Base-by-base conservation (phyloP, 2,329 filamentous ascomycete species). In the Clonostachys chloroleuca region DNA sequence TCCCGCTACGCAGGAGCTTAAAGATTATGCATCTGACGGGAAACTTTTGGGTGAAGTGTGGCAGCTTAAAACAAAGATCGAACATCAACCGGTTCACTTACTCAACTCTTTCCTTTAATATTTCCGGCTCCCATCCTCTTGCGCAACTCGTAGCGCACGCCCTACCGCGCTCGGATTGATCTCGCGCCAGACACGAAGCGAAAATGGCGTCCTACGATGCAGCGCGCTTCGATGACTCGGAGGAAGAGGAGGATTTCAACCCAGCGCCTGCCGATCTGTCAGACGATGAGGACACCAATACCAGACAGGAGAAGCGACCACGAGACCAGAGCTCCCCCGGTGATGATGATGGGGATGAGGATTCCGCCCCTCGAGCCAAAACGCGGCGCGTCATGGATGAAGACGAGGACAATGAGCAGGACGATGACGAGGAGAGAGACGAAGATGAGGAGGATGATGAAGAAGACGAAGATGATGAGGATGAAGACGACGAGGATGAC, bases 181-280 rank as follows among this genome's bases (percentile, higher is more conserved):
- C 4, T 30, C 24, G 24, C 24, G 24, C 24, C 24, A 30, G 24
- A 30, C 24, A 30, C 24, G 24, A 30, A 30, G 54, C 49, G 55
- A 69, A 58, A 49, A 79, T 80, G 75, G 68, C 73, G 51, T 67
- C 69, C 39, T 72, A 68, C 58, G 69, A 75, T 47, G 65, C 60
- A 55, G 66, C 70, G 51, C 72, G 73, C 51, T 77, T 72, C 59
- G 75, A 81, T 58, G 81, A 84, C 51, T 84, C 80, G 50, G 86
- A 89, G 47, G 89, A 94, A 44, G 91, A 95, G 57, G 85, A 88
- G 51, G 87, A 92, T 64, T 96, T 96, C 77, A 95, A 96, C 65
- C 92, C 91, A 44, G 82, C 78, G 43, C 85, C 86, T 17, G 86
- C 81, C 50, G 81, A 89, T 49, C 60, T 81, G 34, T 94, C 88